Evolutionary conservation across 805 yeast species (phyloP), one percentile per base, ranked within the genome.

Genomic region (Zygoascus tannicola): DNA sequence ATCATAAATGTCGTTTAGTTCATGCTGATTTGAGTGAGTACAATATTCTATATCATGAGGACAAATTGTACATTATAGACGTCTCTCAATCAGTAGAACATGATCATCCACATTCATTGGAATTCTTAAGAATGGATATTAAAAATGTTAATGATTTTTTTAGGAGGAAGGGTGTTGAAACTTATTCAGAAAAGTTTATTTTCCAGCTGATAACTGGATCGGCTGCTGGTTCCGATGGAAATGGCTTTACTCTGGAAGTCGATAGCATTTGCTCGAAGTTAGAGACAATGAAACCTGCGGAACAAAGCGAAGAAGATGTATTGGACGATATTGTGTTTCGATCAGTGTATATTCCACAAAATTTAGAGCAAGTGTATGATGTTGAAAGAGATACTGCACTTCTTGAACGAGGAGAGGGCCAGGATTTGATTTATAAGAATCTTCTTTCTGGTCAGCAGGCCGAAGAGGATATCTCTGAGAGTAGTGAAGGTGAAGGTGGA

Each of bases 1-100:
- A 81, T 58, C 94, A 85, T 52, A 80, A 76, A 36, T 92, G 98
- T 64, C 77, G 87, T 19, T 71, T 92, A 30, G 94, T 92, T 7
- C 99, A 92, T 68, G 98, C 98, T 0, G 99, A 92, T 71, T 70
- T 92, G 58, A 82, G 94, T 49, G 99, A 92, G 63, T 92, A 92
- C 67, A 92, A 92, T 60, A 82, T 92, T 43, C 84, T 92, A 19
- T 67, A 68, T 49, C 97, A 90, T 57, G 61, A 84, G 5, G 80
- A 74, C 28, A 75, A 77, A 57, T 67, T 92, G 22, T 87, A 83
- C 64, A 84, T 92, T 46, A 85, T 92, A 53, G 99, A 92, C 66
- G 99, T 92, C 8, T 88, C 97, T 1, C 99, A 92, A 62, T 80
- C 94, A 32, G 97, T 92, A 20, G 97, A 92, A 62, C 97, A 96